Evolutionary conservation across 208 protist genomes (phyloP), one percentile per base, ranked within the genome.

Genomic region (Herpetomonas muscarum): DNA sequence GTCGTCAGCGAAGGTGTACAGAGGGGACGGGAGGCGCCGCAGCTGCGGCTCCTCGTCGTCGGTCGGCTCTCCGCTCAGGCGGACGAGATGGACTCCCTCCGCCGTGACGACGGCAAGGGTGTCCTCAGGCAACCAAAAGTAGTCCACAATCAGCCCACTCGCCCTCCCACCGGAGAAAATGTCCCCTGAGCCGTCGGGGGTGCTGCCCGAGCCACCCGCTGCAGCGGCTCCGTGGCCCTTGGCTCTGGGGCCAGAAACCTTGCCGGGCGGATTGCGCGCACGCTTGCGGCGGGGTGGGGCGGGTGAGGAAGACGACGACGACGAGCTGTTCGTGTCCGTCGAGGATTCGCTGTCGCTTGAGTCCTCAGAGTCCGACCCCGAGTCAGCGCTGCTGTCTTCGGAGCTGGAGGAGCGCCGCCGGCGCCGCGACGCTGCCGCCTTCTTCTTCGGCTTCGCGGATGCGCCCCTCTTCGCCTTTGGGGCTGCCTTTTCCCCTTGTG

Each of bases 51-150:
- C 50, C 12, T 31, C 52, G 9, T 84, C 70, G 60, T 94, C 84
- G 5, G 54, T 61, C 13, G 61, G 47, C 28, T 79, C 59, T 19
- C 63, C 55, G 15, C 51, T 50, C 15, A 90, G 61, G 10, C 48
- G 37, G 30, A 90, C 37, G 7, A 77, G 12, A 53, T 85, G 73
- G 21, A 91, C 54, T 15, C 84, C 79, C 1, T 55, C 42, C 10
- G 39, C 50, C 2, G 79, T 87, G 25, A 90, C 54, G 12, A 90
- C 62, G 12, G 85, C 62, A 3, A 94, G 70, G 4, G 74, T 61
- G 42, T 88, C 87, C 19, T 67, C 47, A 7, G 57, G 66, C 25
- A 79, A 61, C 85, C 87, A 91, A 21, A 65, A 47, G 64, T 85
- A 88, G 55, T 76, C 76, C 3, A 90, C 15, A 12, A 83, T 4